Evolutionary conservation across 768 basidiomycete species (phyloP).

Genomic region (Leccinum variicolor): DNA sequence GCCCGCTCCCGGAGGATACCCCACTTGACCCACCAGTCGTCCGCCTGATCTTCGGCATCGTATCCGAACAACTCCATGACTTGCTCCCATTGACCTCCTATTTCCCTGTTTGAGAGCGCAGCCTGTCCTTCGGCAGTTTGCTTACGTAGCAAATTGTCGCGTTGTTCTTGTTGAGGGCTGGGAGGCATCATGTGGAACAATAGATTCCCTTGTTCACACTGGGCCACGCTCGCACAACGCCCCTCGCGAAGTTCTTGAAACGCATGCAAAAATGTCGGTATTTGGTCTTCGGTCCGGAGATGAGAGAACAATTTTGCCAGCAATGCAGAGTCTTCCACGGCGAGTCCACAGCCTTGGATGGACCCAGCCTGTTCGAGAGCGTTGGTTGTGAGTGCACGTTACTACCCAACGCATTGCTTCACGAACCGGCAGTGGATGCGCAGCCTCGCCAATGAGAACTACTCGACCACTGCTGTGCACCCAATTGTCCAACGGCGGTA

Average conservation of each 20-base stretch:
- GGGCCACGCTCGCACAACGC: constrained; percentile 45
- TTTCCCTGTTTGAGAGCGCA: constrained; percentile 30
- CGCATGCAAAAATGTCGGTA: constrained; percentile 49
- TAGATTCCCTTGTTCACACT: constrained; percentile 45
- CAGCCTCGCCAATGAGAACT: constrained; percentile 59
- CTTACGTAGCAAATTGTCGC: constrained; percentile 41
- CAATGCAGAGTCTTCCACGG: constrained; percentile 61
- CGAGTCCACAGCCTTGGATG: constrained; percentile 48
- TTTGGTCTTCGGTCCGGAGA: constrained; percentile 43
- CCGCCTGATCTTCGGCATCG: constrained; percentile 53
- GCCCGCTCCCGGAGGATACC: constrained; percentile 43
- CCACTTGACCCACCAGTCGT: constrained; percentile 66
- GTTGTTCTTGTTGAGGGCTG: constrained; percentile 41
- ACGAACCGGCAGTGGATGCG: constrained; percentile 53
- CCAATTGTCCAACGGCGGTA: constrained; percentile 43
- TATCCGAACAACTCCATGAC: constrained; percentile 49
- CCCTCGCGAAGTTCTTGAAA: constrained; percentile 57
- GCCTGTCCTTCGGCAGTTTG: constrained; percentile 46
- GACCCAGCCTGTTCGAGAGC: constrained; percentile 44
- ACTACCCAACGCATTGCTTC: neutral
- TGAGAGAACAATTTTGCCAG: constrained; percentile 58
- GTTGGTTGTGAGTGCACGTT: neutral
- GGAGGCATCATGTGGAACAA: constrained; percentile 41
- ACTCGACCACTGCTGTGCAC: constrained; percentile 46
- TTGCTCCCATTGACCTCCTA: constrained; percentile 44